A percentile compares a stretch with the other conserved stretches of the same genome.
Evolutionary conservation across 2,329 filamentous ascomycete genomes (phyloP).

Genomic region (Metarhizium anisopliae): DNA sequence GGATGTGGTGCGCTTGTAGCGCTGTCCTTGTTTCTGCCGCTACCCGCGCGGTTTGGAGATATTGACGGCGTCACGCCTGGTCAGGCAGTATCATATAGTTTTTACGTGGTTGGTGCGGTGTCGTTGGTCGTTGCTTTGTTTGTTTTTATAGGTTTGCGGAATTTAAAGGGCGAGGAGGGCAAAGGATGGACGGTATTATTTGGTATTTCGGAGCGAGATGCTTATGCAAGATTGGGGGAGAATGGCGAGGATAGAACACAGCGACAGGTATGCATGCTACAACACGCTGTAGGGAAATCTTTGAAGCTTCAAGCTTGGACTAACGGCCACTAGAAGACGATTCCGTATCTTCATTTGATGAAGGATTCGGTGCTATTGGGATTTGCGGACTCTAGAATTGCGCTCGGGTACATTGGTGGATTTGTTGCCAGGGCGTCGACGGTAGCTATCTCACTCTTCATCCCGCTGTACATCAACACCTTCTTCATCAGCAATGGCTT

Average conservation of each 20-base stretch:
- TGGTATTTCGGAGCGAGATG: slow-evolving; percentile 24
- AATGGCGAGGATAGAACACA: slow-evolving; percentile 9
- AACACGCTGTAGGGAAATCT: neutral
- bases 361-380: slow-evolving; percentile 59
- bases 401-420: slow-evolving; percentile 81
- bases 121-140: slow-evolving; percentile 63
- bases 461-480: slow-evolving; percentile 85
- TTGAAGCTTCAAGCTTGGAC: slow-evolving; percentile 5
- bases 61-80: slow-evolving; percentile 62
- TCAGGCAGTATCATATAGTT: slow-evolving; percentile 71
- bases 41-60: slow-evolving; percentile 71
- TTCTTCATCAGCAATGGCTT: slow-evolving; percentile 78
- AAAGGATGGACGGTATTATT: slow-evolving; percentile 62
- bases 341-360: slow-evolving; percentile 53
- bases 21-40: slow-evolving; percentile 70
- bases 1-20: slow-evolving; percentile 86
- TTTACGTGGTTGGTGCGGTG: slow-evolving; percentile 73
- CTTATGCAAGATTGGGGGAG: slow-evolving; percentile 10
- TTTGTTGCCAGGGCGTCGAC: slow-evolving; percentile 93
- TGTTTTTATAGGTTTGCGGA: slow-evolving; percentile 69
- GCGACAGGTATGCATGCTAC: slow-evolving; percentile 16
- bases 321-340: slow-evolving; percentile 21
- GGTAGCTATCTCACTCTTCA: slow-evolving; percentile 89
- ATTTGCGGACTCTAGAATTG: slow-evolving; percentile 67
- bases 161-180: slow-evolving; percentile 61